Evolutionary conservation across 2,329 filamentous ascomycete species (phyloP).

Genomic region (Scortechinia acanthostroma): DNA sequence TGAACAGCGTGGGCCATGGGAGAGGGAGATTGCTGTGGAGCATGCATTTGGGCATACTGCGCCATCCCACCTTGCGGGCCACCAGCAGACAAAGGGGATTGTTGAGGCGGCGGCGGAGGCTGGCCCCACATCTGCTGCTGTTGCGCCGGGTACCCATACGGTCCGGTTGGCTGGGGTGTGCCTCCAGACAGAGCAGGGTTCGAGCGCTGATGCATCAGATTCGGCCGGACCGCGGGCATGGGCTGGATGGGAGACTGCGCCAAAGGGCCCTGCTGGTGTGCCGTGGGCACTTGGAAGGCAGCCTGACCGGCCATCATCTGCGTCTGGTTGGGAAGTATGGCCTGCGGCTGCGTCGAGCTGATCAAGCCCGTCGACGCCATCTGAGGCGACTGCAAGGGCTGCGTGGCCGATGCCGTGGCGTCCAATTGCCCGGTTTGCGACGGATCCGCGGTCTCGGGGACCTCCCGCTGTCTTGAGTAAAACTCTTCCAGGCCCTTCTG

Average conservation of each 20-base stretch:
- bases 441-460: background rate
- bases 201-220: background rate
- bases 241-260: background rate
- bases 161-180: too few relatives aligned
- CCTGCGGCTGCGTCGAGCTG: background rate
- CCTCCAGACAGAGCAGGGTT: background rate
- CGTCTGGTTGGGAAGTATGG: background rate
- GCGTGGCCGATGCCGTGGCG: background rate
- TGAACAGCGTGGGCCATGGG: slow-evolving; percentile 20
- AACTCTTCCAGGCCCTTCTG: background rate
- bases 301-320: background rate
- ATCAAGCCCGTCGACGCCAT: background rate
- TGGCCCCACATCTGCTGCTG: slow-evolving; percentile 1
- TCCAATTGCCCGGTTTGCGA: background rate
- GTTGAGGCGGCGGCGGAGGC: background rate
- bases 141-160: background rate
- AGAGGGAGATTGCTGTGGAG: slow-evolving; percentile 13
- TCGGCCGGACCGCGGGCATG: background rate
- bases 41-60: background rate
- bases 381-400: background rate
- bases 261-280: too few relatives aligned
- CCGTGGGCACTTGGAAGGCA: background rate
- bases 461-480: background rate
- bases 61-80: background rate
- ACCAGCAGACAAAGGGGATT: background rate